These are phyloP conservation scores for Hygrophila difformis DNA, from an alignment of 257 asterid genomes.

Conservation along the genomic window DNA sequence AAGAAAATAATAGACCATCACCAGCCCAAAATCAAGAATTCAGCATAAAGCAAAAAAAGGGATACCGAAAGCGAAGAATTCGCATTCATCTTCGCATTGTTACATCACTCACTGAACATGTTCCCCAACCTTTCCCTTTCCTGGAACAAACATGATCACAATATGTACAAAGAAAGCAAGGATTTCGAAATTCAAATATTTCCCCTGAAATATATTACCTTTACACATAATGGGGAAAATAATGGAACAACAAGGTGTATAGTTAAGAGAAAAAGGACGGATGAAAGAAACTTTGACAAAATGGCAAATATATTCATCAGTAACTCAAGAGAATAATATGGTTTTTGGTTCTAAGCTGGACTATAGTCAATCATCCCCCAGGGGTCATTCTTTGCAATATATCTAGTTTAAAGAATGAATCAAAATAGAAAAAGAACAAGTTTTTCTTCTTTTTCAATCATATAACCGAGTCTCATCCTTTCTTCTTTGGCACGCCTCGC, in stretches of 20 bases:
- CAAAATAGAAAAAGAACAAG: conserved; percentile 23
- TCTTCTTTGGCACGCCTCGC: conserved; percentile 14
- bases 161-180: too few species aligned
- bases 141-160: too few species aligned
- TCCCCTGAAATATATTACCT: too few species aligned
- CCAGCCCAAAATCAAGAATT: conserved; percentile 15
- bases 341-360: conserved; percentile 18
- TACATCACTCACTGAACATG: conserved; percentile 25
- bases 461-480: conserved; percentile 18
- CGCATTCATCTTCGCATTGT: conserved; percentile 15
- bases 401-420: conserved; percentile 36
- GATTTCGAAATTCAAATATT: too few species aligned
- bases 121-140: conserved; percentile 17
- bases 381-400: conserved; percentile 26
- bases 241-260: too few species aligned
- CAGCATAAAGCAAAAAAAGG: conserved; percentile 21
- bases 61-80: conserved; percentile 10
- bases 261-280: too few species aligned
- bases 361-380: conserved; percentile 25
- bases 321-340: conserved; percentile 22
- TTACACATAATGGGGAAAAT: too few species aligned
- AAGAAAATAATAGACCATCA: too few species aligned
- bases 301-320: conserved; percentile 21
- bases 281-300: too few species aligned
- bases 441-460: conserved; percentile 25